Base-by-base conservation (phyloP, 2,329 filamentous ascomycete species). In the Pezizomycotina sp. region DNA sequence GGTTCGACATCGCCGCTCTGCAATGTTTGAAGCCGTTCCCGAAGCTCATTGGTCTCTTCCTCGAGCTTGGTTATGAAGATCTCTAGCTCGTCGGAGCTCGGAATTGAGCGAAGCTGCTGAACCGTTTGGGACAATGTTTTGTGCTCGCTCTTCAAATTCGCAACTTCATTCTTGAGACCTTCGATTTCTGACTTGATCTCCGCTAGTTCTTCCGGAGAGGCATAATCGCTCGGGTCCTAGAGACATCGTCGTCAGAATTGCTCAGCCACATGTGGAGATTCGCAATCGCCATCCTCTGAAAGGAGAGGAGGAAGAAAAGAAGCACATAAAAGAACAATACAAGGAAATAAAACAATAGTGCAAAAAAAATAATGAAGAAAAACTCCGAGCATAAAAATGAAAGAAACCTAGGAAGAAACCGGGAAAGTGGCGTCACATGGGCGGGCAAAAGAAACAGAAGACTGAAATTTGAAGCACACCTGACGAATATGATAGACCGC, bases 401-500 rank as follows among this genome's bases (percentile, higher is more conserved):
- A n/a, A n/a, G n/a, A n/a, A n/a, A n/a, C n/a, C n/a, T n/a, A n/a
- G n/a, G n/a, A n/a, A n/a, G n/a, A n/a, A n/a, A n/a, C n/a, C n/a
- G n/a, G n/a, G n/a, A n/a, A n/a, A n/a, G n/a, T n/a, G n/a, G n/a
- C n/a, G n/a, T n/a, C n/a, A n/a, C n/a, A n/a, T n/a, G n/a, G n/a
- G n/a, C n/a, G n/a, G n/a, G n/a, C n/a, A n/a, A n/a, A n/a, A n/a
- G n/a, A n/a, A n/a, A n/a, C n/a, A 37, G n/a, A n/a, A n/a, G n/a
- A n/a, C n/a, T 16, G 16, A 24, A 10, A 2, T 10, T 6, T 26
- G 31, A 27, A 18, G 24, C 31, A 34, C 46, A 50, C 50, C 42
- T 52, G 50, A 26, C 43, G 45, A 22, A 62, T 59, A 53, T 74
- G 70, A 51, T 74, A 74, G 41, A 74, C 69, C 24, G 62, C 59